Evolutionary conservation across 2,329 filamentous ascomycete species (phyloP).

Genomic region (Colletotrichum eremochloae): DNA sequence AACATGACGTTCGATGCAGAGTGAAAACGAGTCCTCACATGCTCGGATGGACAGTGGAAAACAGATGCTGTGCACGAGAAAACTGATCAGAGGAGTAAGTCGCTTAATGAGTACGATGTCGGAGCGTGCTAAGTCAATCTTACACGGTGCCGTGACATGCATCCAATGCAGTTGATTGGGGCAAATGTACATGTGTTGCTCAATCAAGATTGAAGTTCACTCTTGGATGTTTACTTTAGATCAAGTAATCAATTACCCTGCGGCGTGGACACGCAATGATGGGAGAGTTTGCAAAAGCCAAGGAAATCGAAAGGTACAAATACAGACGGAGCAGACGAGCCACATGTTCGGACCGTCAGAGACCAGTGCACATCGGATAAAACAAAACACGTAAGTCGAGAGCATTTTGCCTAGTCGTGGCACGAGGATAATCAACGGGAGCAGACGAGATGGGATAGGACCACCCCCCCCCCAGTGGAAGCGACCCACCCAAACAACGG

Average conservation of each 20-base stretch:
- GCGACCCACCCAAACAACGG: neutral
- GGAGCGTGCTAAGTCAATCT: conserved; percentile 22
- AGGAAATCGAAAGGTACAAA: neutral
- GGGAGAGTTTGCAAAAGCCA: neutral
- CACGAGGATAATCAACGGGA: neutral
- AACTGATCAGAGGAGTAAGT: neutral
- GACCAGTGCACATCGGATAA: conserved; percentile 8
- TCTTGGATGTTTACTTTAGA: neutral
- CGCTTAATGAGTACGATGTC: neutral
- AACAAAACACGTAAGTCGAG: conserved; percentile 13
- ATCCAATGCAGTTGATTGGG: neutral
- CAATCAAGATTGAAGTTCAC: neutral
- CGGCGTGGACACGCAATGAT: neutral
- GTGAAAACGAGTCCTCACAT: conserved; percentile 17
- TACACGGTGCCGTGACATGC: conserved; percentile 8
- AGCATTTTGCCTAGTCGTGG: neutral
- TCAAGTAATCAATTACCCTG: neutral
- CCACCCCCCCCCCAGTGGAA: neutral
- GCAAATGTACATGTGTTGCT: neutral
- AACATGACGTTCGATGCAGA: conserved; percentile 8
- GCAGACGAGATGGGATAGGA: conserved; percentile 26
- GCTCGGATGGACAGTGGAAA: conserved; percentile 13
- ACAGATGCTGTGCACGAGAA: neutral
- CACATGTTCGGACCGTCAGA: conserved; percentile 33
- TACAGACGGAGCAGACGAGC: conserved; percentile 3